Base-by-base conservation (phyloP, 441 rosid species). In the Adansonia rubrostipa region DNA sequence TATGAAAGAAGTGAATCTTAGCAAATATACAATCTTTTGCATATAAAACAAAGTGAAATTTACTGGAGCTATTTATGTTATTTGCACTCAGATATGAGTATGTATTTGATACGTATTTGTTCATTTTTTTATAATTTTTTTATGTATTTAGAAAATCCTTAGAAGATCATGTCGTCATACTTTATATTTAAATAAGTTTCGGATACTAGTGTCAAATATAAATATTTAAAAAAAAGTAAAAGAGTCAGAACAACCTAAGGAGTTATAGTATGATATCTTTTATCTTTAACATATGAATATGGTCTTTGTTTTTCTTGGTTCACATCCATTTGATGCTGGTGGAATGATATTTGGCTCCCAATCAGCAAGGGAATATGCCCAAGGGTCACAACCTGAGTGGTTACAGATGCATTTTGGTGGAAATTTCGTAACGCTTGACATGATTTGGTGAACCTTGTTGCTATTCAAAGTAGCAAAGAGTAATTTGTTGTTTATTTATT, bases 391-490 rank as follows among this genome's bases (percentile, higher is more conserved):
- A 57, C 80, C 89, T 0, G 91, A 92, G 67, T 95, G 98, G 96
- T 84, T 95, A 68, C 96, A 93, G 76, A 92, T 93, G 96, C 97
- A 95, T 80, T 82, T 86, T 14, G 92, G 93, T 54, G 92, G 94
- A 68, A 85, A 81, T 84, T 86, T 86, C 61, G 86, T 28, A 87
- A 79, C 80, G 92, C 77, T 65, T 85, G 50, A n/a, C 87, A 24
- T 87, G 79, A 83, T 53, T 66, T 64, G 17, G 53, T 51, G 28
- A 47, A 51, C 77, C 42, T 44, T 17, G 19, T 54, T 54, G 19
- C 33, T 48, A 9, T 75, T 20, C 33, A 71, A 65, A 48, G 65
- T 82, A 54, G 57, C 82, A 51, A 77, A 40, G 56, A 72, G 17
- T 33, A 48, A 61, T 66, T 17, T 15, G 74, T 69, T 72, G 74